Conservation (phyloP, 2,329 filamentous ascomycete genomes). For the Talaromyces sp. region DNA sequence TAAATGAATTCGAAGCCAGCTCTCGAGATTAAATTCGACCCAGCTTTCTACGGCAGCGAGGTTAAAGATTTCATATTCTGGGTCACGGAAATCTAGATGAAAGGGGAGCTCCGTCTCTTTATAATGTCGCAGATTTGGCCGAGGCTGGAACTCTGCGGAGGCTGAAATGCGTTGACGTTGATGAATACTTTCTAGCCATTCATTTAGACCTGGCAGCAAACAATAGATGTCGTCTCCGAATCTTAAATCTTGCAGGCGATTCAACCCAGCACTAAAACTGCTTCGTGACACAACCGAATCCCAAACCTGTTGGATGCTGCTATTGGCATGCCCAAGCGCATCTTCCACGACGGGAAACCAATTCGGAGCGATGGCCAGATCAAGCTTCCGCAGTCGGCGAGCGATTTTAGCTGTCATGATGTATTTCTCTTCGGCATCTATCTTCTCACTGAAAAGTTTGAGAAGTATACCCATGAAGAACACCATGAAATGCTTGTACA, state of each 20-base stretch:
- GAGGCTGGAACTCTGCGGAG: background rate
- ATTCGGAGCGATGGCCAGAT: background rate
- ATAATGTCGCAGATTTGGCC: background rate
- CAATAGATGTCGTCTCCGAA: constrained; percentile 1
- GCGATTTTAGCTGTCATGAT: constrained; percentile 14
- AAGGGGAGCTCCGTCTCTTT: background rate
- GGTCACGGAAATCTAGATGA: background rate
- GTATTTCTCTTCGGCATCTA: background rate
- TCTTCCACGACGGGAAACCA: constrained; percentile 3
- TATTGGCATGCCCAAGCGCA: constrained; percentile 1
- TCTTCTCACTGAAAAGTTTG: background rate
- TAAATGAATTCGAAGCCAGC: background rate
- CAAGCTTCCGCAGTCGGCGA: constrained; percentile 6
- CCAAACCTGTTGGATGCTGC: constrained; percentile 1
- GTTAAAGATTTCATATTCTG: background rate
- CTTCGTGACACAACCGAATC: background rate
- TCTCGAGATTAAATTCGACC: background rate
- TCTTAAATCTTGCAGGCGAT: background rate
- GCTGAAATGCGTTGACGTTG: background rate
- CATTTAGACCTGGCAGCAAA: constrained; percentile 5
- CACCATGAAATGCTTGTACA: constrained; percentile 13
- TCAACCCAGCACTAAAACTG: background rate
- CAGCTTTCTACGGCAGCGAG: background rate
- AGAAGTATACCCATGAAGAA: constrained; percentile 8
- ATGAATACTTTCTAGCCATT: constrained; percentile 9